Base-by-base conservation (phyloP, 139 green algal genomes). In the Tetradesmus obliquus region DNA sequence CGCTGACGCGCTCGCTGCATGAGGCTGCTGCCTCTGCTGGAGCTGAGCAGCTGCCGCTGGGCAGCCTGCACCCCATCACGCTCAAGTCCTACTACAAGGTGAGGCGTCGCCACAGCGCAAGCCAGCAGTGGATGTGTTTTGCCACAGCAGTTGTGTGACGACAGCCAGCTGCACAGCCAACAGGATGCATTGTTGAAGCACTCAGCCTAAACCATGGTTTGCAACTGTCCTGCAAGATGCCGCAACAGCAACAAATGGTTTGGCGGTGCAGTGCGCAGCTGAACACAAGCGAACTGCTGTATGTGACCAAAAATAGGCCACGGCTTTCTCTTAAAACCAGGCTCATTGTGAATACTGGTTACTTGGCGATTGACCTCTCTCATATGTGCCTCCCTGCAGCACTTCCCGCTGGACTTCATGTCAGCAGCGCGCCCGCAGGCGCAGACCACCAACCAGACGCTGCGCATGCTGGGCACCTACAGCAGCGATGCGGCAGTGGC, bases 401-500 rank as follows among this genome's bases (percentile, higher is more conserved):
- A 88, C 5, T 71, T 57, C 53, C 79, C 80, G 15, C 58, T 92
- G 58, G 88, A 92, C 80, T 88, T 92, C 62, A 62, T 88, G 57
- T 3, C 88, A 57, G 88, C 80, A 10, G 62, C 66, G 32, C 80
- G 88, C 3, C 88, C 88, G 3, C 19, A 60, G n/a, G 81, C 88
- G 15, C 79, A 82, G 13, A 92, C 88, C 22, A 92, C 88, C 12
- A 92, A 82, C 60, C 80, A 92, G n/a, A 88, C 88, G 20, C 10
- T 92, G 88, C 58, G 79, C 32, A 88, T 88, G 80, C 53, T 92
- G 81, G 88, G 88, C 58, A 92, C 88, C 4, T 92, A 92, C 88
- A 86, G n/a, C 55, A 87, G 71, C 74, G 86, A 90, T 55, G 69
- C 20, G 6, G 13, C 54, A 5, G 12, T 84, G 17, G 86, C 86